A percentile compares a stretch with the other conserved stretches of the same genome.
These are phyloP conservation scores for Stephania japonica DNA, from an alignment of 164 flowering plant species.

Conservation along the genomic window DNA sequence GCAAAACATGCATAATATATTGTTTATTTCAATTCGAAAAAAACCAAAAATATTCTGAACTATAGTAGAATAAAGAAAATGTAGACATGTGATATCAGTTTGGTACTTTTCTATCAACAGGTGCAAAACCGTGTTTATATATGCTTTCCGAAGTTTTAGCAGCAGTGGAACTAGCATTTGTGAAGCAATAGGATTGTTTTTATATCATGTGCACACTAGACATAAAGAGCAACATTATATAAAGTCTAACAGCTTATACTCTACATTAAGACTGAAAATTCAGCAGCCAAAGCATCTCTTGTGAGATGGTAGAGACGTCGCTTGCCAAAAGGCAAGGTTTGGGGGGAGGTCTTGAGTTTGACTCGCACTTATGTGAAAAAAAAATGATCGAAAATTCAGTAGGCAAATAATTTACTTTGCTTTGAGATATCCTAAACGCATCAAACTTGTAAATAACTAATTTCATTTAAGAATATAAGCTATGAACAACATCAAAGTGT, in stretches of 20 bases:
- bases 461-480: neutral
- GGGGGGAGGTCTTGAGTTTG: too few species aligned
- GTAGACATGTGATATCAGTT: too few species aligned
- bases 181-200: too few species aligned
- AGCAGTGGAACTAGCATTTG: too few species aligned
- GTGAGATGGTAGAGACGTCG: too few species aligned
- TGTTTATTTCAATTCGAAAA: too few species aligned
- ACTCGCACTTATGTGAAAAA: too few species aligned
- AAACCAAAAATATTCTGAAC: neutral
- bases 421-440: neutral
- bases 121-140: neutral
- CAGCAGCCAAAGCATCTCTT: neutral
- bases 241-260: neutral
- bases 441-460: neutral
- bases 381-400: neutral
- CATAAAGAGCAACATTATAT: too few species aligned
- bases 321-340: too few species aligned
- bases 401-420: neutral
- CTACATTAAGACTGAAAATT: neutral
- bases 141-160: neutral
- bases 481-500: neutral
- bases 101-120: neutral
- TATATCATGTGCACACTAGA: neutral
- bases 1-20: too few species aligned
- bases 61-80: too few species aligned